Base-by-base conservation (phyloP, 768 basidiomycete genomes). In the Pholiota conissans region DNA sequence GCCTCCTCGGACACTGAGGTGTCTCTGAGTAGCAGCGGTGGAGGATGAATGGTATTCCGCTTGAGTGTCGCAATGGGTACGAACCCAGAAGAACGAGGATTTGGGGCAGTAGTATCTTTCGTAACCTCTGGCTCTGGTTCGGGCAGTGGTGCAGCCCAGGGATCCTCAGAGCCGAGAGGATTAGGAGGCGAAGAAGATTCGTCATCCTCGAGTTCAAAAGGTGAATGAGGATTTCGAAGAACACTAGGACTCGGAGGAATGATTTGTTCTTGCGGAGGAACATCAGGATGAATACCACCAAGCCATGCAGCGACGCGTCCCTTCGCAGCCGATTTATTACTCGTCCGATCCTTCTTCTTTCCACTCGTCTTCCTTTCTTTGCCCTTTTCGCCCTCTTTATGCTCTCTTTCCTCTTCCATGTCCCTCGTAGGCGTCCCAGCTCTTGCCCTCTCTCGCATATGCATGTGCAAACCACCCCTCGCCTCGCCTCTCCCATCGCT, bases 281-380 rank as follows among this genome's bases (percentile, higher is more conserved):
- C 75, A 39, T 80, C 81, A 3, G 81, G 76, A 51, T 86, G 86
- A 48, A 91, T 84, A 8, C 73, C 78, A 27, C 86, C 90, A 58
- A 93, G 63, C 90, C 90, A 93, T 7, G 86, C 89, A 8, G 90
- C 79, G n/a, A 93, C 85, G 22, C 88, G 75, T 6, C 89, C 89
- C 58, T 88, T 87, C 9, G 84, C 84, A 53, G 83, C 70, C 9
- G 71, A 71, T 46, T 71, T 71, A 54, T 69, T 70, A 46, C 61
- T 67, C 22, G 65, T 68, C 9, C 55, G 61, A 60, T 68, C 66
- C 57, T 65, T 69, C 58, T 66, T 68, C 56, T 64, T 69, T 18
- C 60, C 67, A 52, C 63, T 69, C 46, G 59, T 30, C 49, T 63
- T 67, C 49, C 61, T 59, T 28, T 67, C 65, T 40, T 66, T 68